Evolutionary conservation across 257 asterid genomes (phyloP).

Genomic region (Ligustrum vulgare): DNA sequence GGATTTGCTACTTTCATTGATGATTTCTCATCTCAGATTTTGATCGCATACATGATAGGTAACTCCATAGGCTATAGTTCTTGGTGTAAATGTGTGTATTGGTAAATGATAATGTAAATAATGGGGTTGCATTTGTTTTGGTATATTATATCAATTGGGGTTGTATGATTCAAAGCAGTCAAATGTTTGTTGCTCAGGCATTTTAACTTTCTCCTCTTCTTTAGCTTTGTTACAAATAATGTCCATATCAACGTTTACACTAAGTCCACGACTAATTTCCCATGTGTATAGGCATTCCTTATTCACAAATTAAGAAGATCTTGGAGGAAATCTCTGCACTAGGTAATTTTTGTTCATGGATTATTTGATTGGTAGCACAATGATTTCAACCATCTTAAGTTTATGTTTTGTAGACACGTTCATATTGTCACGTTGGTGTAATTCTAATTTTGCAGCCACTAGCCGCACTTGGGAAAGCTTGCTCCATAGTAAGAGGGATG

Average conservation of each 20-base stretch:
- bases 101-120: not conserved
- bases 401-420: slow-evolving; percentile 12
- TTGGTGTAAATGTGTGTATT: too few relatives aligned
- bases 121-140: not conserved
- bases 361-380: not conserved
- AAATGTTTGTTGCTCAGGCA: slow-evolving; percentile 58
- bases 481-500: slow-evolving; percentile 48
- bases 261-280: slow-evolving; percentile 2
- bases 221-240: not conserved
- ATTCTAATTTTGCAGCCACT: slow-evolving; percentile 50
- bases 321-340: slow-evolving; percentile 20
- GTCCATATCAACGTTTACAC: not conserved
- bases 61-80: too few relatives aligned
- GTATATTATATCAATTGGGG: slow-evolving; percentile 43
- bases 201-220: slow-evolving; percentile 1
- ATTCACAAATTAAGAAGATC: slow-evolving; percentile 70
- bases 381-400: not conserved
- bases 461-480: slow-evolving; percentile 95
- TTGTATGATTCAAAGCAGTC: slow-evolving; percentile 56
- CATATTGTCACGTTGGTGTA: not conserved
- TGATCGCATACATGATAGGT: slow-evolving; percentile 51
- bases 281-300: slow-evolving; percentile 62
- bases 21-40: slow-evolving; percentile 46
- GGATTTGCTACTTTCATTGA: slow-evolving; percentile 46
- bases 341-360: slow-evolving; percentile 44